Base-by-base conservation (phyloP, 225 moss, liverwort and hornwort genomes). In the Neckera pumila region DNA sequence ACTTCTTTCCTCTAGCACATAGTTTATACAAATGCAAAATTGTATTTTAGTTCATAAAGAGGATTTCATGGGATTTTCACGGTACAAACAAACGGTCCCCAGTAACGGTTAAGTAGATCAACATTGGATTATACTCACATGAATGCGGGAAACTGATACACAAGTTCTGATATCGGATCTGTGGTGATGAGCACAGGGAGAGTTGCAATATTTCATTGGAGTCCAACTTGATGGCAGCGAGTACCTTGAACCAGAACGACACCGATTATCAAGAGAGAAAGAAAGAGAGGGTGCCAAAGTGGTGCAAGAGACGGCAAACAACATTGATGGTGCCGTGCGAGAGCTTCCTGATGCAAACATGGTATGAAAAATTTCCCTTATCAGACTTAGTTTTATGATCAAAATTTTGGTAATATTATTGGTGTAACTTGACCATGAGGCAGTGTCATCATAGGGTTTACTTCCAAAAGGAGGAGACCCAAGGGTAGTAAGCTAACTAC, bases 151-250 rank as follows among this genome's bases (percentile, higher is more conserved):
- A 65, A 66, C 28, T 38, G 67, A 54, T 20, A 12, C 30, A 5
- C 84, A 7, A 84, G 33, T 62, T 64, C 57, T 66, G 78, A 28
- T 9, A 38, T 12, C 17, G 19, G 20, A 16, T 42, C 34, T 40
- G 31, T 65, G 79, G 88, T 71, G 82, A 49, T 83, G 74, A 33
- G 80, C 88, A 9, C 93, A 97, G 96, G 98, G 97, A 76, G 98
- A 98, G 89, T 86, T 98, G 90, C 97, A 98, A 58, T 98, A 98
- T 76, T 98, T 98, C 60, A 98, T 98, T 84, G 98, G 98, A 92
- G 97, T 98, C 19, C 97, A 98, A 85, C 93, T 98, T 67, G 97
- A 98, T 92, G 96, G 96, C 43, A 98, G 98, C 75, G 97, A 97
- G 87, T 95, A 98, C 57, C 92, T 96, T 16, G 95, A 95, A 85